phyloP scores from a whole-genome alignment of 179 eudicot genomes.

The Spergularia azorica region DNA sequence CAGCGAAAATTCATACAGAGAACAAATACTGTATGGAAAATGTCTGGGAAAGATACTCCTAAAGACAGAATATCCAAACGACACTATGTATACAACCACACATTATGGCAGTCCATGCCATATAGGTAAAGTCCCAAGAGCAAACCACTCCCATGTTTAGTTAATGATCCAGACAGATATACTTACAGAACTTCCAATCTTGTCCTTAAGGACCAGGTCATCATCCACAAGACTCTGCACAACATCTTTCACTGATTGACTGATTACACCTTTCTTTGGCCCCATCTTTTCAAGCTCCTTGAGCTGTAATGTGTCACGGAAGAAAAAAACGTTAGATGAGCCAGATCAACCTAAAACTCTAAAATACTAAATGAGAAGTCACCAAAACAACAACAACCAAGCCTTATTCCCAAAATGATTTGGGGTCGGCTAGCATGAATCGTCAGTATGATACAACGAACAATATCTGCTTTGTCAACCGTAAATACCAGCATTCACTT shows the following conservation, averaged over 20 bases:
- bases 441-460: neutral
- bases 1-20: neutral
- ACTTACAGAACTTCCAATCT: conserved; percentile 95
- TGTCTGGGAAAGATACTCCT: neutral
- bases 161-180: conserved; percentile 12
- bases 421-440: too few relatives aligned
- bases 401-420: too few relatives aligned
- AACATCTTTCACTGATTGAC: conserved; percentile 96
- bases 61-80: neutral
- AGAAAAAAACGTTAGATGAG: conserved; percentile 7
- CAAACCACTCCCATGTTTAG: conserved; percentile 17
- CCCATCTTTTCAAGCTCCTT: conserved; percentile 99
- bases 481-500: neutral
- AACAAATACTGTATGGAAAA: neutral
- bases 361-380: neutral
- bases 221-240: conserved; percentile 95
- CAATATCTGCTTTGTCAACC: neutral
- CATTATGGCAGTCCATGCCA: neutral
- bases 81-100: neutral
- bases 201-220: conserved; percentile 94
- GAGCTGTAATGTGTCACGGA: conserved; percentile 49
- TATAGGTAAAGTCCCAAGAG: conserved; percentile 11
- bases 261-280: conserved; percentile 95
- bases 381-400: too few relatives aligned
- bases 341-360: neutral